These are phyloP conservation scores for Jacaranda copaia DNA, from an alignment of 257 asterid genomes.

Conservation along the genomic window DNA sequence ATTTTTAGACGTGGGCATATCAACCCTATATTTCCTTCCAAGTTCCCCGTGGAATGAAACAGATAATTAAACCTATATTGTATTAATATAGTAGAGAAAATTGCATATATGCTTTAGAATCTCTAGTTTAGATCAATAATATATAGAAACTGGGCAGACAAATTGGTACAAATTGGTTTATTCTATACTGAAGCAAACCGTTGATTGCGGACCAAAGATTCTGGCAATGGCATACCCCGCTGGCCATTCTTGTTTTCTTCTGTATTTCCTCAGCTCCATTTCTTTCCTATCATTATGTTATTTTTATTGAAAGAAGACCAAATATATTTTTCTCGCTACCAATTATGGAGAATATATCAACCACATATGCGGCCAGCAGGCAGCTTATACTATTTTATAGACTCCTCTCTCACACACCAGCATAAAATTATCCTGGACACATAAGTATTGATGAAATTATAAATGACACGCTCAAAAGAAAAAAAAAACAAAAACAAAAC, in stretches of 20 bases:
- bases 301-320: background rate
- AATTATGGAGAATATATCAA: background rate
- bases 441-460: too few relatives aligned
- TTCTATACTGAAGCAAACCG: constrained; percentile 21
- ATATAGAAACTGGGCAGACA: background rate
- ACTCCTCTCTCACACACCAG: too few relatives aligned
- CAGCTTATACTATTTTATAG: background rate
- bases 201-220: constrained; percentile 38
- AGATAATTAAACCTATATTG: background rate
- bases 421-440: too few relatives aligned
- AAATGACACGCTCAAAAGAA: too few relatives aligned
- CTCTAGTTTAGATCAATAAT: background rate
- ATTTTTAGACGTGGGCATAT: background rate
- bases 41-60: background rate
- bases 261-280: background rate
- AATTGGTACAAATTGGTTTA: constrained; percentile 3
- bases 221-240: background rate
- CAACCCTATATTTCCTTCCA: background rate
- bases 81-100: background rate
- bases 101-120: background rate
- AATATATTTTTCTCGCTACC: background rate
- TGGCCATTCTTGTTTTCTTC: background rate
- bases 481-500: too few relatives aligned
- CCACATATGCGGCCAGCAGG: background rate
- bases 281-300: background rate